Base-by-base conservation (phyloP, 2,329 filamentous ascomycete genomes). In the Sarocladium oryzae region DNA sequence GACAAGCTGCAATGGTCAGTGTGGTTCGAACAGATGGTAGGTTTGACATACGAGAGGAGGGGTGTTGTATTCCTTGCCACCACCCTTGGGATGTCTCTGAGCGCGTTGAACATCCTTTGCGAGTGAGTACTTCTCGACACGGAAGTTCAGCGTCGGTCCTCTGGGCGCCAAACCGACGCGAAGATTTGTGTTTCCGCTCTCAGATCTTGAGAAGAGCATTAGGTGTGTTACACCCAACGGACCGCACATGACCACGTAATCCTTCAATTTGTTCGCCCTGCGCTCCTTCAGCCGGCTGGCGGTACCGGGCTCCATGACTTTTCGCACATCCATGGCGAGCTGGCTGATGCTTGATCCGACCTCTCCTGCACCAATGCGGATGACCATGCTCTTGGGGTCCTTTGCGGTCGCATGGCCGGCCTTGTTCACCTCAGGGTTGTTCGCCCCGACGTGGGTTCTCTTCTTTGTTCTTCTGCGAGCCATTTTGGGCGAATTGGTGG, bases 331-430 rank as follows among this genome's bases (percentile, higher is more conserved):
- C 60, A 87, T 84, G 20, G 92, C 91, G 60, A 99, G 76, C 71
- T 97, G 91, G 66, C 86, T 92, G 61, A 99, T 81, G 66, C 88
- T 95, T 54, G 89, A 82, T 53, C 93, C 93, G 50, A 99, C 89
- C 65, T 96, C 89, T 61, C 90, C 88, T 60, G 91, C 92, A 61
- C 93, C 93, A 62, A 96, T 91, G 59, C 93, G 88, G 69, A 99
- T 96, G 53, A 99, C 92, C 92, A 99, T 96, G 66, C 87, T 95
- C 77, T 96, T 96, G 30, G 93, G 93, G 49, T 84, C 78, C 57
- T 84, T 82, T 50, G 79, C 76, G 21, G 83, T 79, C 53, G 81
- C 78, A 68, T 84, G 82, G 52, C 81, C 77, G 38, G 76, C 73
- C 56, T 78, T 61, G 60, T 77, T 71, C 55, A 74, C 68, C 60